phyloP scores from a whole-genome alignment of 2,329 filamentous ascomycete genomes.

The Aspergillus chevalieri region DNA sequence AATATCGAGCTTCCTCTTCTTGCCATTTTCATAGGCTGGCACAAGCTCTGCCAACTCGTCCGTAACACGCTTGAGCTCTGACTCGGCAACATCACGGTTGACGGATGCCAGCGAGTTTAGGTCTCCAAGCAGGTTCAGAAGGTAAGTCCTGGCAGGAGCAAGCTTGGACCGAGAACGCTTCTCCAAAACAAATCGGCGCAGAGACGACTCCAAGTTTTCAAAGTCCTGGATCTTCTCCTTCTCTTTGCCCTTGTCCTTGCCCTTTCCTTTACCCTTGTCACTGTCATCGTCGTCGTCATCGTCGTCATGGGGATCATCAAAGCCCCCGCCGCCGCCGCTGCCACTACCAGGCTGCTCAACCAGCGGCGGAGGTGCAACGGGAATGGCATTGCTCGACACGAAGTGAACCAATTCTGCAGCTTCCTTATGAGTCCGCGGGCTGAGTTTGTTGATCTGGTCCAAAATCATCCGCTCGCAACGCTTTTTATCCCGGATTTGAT shows the following conservation, averaged over 20 bases:
- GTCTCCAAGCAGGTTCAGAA: constrained; percentile 87
- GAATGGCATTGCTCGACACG: constrained; percentile 93
- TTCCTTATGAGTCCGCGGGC: constrained; percentile 88
- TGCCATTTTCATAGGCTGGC: constrained; percentile 76
- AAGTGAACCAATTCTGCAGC: constrained; percentile 91
- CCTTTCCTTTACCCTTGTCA: constrained; percentile 47
- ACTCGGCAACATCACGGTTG: constrained; percentile 79
- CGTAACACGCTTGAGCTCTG: constrained; percentile 76
- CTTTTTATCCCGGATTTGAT: constrained; percentile 85
- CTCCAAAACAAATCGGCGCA: constrained; percentile 89
- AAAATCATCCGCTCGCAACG: constrained; percentile 88
- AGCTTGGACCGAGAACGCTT: constrained; percentile 93
- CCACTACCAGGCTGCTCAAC: constrained; percentile 45
- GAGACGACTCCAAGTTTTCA: constrained; percentile 76
- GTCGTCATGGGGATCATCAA: constrained; percentile 51
- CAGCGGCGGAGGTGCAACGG: constrained; percentile 57
- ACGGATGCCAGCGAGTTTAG: constrained; percentile 75
- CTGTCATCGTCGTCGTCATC: constrained; percentile 50
- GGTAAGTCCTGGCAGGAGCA: constrained; percentile 89
- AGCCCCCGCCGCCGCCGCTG: constrained; percentile 47
- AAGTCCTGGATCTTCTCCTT: constrained; percentile 89
- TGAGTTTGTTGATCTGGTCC: constrained; percentile 81
- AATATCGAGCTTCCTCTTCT: constrained; percentile 71
- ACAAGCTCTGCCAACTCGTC: constrained; percentile 76
- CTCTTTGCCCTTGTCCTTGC: constrained; percentile 82